Evolutionary conservation across 192 early-diverging fungal genomes (phyloP), one percentile per base, ranked within the genome.

Genomic region (Coemansia sp.): DNA sequence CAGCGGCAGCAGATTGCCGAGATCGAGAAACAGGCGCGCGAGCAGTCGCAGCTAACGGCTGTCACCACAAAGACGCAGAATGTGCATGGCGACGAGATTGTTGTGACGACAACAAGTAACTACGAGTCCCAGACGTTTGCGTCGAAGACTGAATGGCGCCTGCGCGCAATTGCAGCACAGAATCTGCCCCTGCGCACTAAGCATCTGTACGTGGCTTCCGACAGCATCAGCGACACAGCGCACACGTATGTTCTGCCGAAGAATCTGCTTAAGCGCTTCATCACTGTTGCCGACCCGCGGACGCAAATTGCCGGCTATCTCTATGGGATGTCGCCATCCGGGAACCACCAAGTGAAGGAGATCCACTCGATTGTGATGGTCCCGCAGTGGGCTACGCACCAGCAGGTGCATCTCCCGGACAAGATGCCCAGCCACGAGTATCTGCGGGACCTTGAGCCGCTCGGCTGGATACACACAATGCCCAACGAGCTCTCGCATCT

Each of bases 81-180:
- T 72, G 89, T 96, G 46, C 95, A 94, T 62, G 97, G 97, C 64
- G 95, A 98, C 83, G 94, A 99, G 82, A 98, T 98, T 83, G 91
- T 98, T 70, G 93, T 95, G n/a, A 96, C 94, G 1, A 98, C 96
- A 6, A 97, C 95, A 5, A 95, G 93, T 65, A 94, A 94, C 67
- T 99, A 97, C 72, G 97, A 98, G 83, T 91, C 93, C 7, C 93
- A 96, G 83, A 94, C 94, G 5, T 99, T 99, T 78, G 87, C 91
- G n/a, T 97, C 95, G 49, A 98, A 99, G 86, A 98, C 96, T 6
- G 97, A 99, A 76, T 99, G 97, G 97, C 93, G 97, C 63, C 89
- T 96, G 51, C 91, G 97, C 45, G 96, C 97, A n/a, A 94, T 99
- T 59, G 94, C 97, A 5, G 91, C 95, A 10, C 96, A 96, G 63